These are phyloP conservation scores for Chlamydomonas incerta DNA, from an alignment of 139 green algal species.

Conservation along the genomic window DNA sequence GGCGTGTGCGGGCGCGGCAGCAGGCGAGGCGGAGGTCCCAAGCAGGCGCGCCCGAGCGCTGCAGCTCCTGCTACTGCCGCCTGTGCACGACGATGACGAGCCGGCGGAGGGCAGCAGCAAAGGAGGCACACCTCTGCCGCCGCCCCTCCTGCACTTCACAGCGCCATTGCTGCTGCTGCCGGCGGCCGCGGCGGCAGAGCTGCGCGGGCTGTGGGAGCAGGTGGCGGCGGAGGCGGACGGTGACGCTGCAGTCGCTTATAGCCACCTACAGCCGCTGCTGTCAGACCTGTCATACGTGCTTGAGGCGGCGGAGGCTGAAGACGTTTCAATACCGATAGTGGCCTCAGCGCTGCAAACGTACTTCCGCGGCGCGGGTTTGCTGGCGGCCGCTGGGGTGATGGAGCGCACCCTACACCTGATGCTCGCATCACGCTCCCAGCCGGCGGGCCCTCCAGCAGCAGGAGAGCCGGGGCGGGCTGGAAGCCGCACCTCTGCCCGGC, in stretches of 20 bases:
- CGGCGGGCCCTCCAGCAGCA: no score
- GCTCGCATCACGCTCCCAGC: no score
- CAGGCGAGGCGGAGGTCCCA: not conserved
- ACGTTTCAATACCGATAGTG: not conserved
- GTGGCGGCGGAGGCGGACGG: not conserved
- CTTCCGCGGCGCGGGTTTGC: not conserved
- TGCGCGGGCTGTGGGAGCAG: not conserved
- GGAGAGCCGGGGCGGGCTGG: no score
- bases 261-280: not conserved
- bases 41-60: not conserved
- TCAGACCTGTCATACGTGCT: not conserved
- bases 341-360: not conserved
- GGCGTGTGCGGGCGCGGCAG: no score
- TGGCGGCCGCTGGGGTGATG: no score
- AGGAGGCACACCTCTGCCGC: no score
- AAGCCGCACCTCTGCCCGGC: no score
- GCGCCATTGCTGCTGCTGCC: constrained; percentile 7
- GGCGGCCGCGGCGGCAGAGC: not conserved
- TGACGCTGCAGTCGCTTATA: not conserved
- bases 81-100: not conserved
- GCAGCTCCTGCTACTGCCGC: not conserved
- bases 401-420: no score
- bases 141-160: not conserved
- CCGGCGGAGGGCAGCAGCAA: not conserved
- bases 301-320: not conserved